Conservation (phyloP, 2,329 filamentous ascomycete genomes). For the Podosphaera fusca region DNA sequence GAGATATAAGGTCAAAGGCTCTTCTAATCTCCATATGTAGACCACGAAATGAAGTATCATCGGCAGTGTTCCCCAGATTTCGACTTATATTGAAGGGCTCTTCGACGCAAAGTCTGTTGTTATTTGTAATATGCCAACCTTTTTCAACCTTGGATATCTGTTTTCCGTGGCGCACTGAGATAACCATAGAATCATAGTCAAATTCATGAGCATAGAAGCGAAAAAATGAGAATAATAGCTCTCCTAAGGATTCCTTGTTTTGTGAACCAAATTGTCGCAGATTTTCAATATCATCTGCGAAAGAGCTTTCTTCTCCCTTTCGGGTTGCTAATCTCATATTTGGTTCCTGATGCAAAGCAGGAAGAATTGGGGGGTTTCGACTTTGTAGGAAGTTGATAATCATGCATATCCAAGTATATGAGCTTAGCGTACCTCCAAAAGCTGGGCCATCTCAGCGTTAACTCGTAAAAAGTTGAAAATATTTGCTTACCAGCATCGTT, state of each 20-base stretch:
- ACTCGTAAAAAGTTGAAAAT: background rate
- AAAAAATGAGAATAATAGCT: slow-evolving; percentile 89
- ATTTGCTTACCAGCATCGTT: slow-evolving; percentile 72
- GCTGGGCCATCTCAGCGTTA: slow-evolving; percentile 25
- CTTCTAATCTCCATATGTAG: slow-evolving; percentile 74
- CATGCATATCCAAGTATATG: slow-evolving; percentile 98
- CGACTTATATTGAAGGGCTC: slow-evolving; percentile 81
- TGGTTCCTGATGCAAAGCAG: slow-evolving; percentile 56
- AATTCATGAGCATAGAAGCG: slow-evolving; percentile 85
- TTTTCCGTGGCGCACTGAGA: slow-evolving; percentile 67
- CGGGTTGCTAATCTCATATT: slow-evolving; percentile 35
- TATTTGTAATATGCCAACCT: slow-evolving; percentile 58
- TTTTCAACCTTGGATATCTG: slow-evolving; percentile 65
- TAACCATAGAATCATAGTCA: slow-evolving; percentile 61
- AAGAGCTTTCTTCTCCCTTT: slow-evolving; percentile 48
- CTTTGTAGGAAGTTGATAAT: slow-evolving; percentile 92
- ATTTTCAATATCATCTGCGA: slow-evolving; percentile 65
- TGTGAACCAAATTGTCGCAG: slow-evolving; percentile 49
- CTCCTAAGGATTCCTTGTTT: slow-evolving; percentile 64
- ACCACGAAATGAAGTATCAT: slow-evolving; percentile 81
- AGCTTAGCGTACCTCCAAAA: slow-evolving; percentile 82
- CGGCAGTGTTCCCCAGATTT: slow-evolving; percentile 88
- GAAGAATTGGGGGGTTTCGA: slow-evolving; percentile 60
- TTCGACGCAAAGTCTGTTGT: slow-evolving; percentile 80
- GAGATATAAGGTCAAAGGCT: slow-evolving; percentile 62